Conservation (phyloP, 306 rosid species). For the Lotus japonicus region DNA sequence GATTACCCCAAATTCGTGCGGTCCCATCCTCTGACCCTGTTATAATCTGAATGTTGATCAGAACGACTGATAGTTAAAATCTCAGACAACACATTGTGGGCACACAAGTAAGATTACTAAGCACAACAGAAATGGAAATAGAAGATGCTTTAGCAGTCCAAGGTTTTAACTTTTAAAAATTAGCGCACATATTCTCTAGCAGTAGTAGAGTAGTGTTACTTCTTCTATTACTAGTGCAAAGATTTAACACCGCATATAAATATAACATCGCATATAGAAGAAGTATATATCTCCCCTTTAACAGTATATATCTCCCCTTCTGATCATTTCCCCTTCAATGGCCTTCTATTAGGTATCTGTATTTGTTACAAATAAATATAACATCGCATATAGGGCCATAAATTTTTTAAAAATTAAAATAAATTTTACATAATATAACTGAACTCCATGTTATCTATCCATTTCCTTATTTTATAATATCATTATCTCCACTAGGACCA, state of each 20-base stretch:
- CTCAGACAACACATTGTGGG: not conserved
- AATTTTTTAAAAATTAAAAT: not conserved
- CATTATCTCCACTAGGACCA: not conserved
- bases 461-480: not conserved
- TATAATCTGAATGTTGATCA: slow-evolving; percentile 55
- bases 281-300: no score
- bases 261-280: not conserved
- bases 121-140: not conserved
- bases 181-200: not conserved
- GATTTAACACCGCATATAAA: not conserved
- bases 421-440: not conserved
- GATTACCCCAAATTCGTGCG: slow-evolving; percentile 81
- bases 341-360: no score
- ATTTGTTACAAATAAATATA: not conserved
- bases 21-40: slow-evolving; percentile 98
- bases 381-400: not conserved
- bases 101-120: not conserved
- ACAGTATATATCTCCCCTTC: no score
- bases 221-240: not conserved
- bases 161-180: slow-evolving; percentile 9
- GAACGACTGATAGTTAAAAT: slow-evolving; percentile 22
- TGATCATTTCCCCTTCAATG: no score
- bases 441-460: not conserved
- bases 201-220: not conserved
- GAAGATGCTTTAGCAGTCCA: not conserved